Evolutionary conservation across 75 land plant species (phyloP).

Genomic region (Adiantum capillusveneris): DNA sequence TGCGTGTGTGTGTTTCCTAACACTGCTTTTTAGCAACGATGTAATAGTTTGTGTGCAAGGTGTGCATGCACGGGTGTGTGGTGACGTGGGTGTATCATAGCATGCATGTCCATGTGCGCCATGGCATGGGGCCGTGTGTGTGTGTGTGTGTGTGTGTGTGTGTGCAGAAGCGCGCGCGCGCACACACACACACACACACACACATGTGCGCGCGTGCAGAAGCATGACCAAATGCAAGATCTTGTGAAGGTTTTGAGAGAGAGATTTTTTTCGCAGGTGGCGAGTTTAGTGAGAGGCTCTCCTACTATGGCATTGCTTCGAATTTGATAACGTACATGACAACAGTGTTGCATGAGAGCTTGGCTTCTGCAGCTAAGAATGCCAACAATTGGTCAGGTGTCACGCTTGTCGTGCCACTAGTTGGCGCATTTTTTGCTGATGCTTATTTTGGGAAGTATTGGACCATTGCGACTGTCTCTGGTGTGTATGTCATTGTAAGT

Average conservation of each 20-base stretch:
- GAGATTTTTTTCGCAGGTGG: slow-evolving; percentile 33
- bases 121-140: no score
- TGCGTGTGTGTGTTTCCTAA: no score
- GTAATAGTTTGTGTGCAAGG: no score
- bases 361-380: slow-evolving; percentile 64
- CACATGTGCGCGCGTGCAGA: not conserved
- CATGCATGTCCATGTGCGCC: no score
- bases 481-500: slow-evolving; percentile 59
- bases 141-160: no score
- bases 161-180: no score
- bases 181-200: no score
- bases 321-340: slow-evolving; percentile 79
- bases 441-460: slow-evolving; percentile 69
- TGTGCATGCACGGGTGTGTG: no score
- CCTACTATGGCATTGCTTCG: slow-evolving; percentile 73
- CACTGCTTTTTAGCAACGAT: no score
- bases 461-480: slow-evolving; percentile 50
- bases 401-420: slow-evolving; percentile 59
- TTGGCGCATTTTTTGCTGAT: slow-evolving; percentile 74
- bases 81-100: no score
- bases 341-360: slow-evolving; percentile 60
- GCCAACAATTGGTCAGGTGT: slow-evolving; percentile 78
- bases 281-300: slow-evolving; percentile 78
- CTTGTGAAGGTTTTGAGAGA: not conserved
- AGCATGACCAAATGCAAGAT: not conserved